Evolutionary conservation across 352 stramenopile genomes (phyloP).

Genomic region (Globisporangium heterothallicum): DNA sequence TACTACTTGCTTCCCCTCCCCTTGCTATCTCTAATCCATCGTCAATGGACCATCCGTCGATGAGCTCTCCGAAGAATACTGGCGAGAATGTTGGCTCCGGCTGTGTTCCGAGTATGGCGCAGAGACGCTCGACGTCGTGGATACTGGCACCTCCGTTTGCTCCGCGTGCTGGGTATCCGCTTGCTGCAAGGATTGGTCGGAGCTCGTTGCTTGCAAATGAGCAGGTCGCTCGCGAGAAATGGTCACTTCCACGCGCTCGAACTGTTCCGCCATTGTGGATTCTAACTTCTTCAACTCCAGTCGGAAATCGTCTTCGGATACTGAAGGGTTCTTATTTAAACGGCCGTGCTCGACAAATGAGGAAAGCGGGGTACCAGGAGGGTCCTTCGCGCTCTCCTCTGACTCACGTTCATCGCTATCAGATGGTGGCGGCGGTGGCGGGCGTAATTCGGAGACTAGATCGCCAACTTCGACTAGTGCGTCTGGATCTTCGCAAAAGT

Average conservation of each 20-base stretch:
- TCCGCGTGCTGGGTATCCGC: neutral
- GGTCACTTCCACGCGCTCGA: conserved; percentile 74
- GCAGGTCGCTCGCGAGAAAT: conserved; percentile 65
- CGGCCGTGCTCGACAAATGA: conserved; percentile 80
- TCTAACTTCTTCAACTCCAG: conserved; percentile 67
- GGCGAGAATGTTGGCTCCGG: conserved; percentile 26
- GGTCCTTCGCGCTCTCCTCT: conserved; percentile 29
- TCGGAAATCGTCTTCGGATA: conserved; percentile 45
- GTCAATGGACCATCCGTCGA: conserved; percentile 25
- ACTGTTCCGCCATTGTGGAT: conserved; percentile 57
- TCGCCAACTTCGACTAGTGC: conserved; percentile 78
- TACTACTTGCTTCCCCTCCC: neutral
- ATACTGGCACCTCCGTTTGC: conserved; percentile 1
- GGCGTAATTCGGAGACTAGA: conserved; percentile 74
- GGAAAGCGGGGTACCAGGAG: conserved; percentile 61
- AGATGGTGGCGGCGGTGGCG: conserved; percentile 33
- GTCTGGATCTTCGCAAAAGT: conserved; percentile 86
- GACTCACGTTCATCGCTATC: conserved; percentile 22
- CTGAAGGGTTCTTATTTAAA: conserved; percentile 27
- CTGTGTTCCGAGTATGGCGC: conserved; percentile 16
- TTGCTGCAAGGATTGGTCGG: conserved; percentile 14
- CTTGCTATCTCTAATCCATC: conserved; percentile 23
- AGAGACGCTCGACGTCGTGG: conserved; percentile 17
- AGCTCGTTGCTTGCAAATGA: conserved; percentile 28
- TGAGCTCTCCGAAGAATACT: conserved; percentile 23